Evolutionary conservation across 176 grass and related monocot species (phyloP).

Genomic region (Oryza glaberrima): DNA sequence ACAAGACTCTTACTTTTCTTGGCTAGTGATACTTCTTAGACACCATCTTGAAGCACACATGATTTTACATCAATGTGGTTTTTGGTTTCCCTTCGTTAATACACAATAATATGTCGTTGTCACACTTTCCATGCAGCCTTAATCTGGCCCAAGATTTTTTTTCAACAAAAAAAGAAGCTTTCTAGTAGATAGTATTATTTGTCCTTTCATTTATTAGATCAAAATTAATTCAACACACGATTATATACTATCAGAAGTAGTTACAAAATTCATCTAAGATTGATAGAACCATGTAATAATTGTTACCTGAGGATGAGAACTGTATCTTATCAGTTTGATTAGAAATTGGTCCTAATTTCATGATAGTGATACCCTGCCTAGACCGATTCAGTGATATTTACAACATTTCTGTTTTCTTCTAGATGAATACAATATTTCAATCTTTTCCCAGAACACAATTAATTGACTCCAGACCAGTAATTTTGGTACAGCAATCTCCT

Average conservation of each 20-base stretch:
- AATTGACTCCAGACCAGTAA: no score
- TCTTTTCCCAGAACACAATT: no score
- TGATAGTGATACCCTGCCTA: neutral
- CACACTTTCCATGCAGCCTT: neutral
- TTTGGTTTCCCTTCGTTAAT: constrained; percentile 10
- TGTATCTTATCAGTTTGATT: neutral
- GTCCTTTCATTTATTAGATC: neutral
- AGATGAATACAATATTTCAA: no score
- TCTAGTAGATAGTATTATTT: neutral
- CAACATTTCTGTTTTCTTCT: no score
- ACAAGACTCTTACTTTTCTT: neutral
- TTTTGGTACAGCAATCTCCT: no score
- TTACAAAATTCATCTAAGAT: no score
- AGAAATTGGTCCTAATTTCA: neutral
- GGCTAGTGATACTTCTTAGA: constrained; percentile 5
- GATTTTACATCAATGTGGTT: constrained; percentile 1
- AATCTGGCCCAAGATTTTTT: neutral
- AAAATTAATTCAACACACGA: neutral
- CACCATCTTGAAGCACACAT: neutral
- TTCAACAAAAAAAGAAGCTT: neutral
- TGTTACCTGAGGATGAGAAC: neutral
- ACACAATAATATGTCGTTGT: neutral
- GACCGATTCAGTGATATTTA: no score
- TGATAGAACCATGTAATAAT: neutral
- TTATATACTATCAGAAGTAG: neutral